Conservation (phyloP, 192 early-diverging fungal genomes). For the Podila horticola region DNA sequence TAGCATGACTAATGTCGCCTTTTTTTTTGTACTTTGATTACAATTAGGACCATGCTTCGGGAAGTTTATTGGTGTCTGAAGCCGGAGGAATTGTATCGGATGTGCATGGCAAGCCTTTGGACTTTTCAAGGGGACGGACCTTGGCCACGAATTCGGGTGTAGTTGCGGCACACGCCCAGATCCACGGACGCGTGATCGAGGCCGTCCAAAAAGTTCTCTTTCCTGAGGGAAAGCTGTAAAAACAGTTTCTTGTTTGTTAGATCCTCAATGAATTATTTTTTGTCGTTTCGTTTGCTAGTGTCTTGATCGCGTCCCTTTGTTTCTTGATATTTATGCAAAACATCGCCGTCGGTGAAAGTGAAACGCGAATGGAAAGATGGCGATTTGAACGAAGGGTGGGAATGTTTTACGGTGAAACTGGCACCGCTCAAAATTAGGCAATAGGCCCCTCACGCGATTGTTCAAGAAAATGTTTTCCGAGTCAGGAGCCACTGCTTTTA, state of each 20-base stretch:
- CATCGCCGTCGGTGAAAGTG: no score
- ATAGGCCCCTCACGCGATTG: no score
- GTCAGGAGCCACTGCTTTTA: no score
- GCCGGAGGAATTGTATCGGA: conserved; percentile 93
- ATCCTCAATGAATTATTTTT: background rate
- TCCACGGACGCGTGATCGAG: conserved; percentile 80
- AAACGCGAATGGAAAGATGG: no score
- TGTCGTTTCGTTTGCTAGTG: background rate
- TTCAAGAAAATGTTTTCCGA: no score
- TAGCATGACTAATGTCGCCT: no score
- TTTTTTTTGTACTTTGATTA: no score
- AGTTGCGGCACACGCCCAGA: conserved; percentile 78
- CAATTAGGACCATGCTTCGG: conserved; percentile 91
- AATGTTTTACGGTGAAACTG: no score
- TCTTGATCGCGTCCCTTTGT: no score
- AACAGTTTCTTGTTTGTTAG: background rate
- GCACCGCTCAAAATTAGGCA: no score
- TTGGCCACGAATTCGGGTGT: conserved; percentile 90
- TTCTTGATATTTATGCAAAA: no score
- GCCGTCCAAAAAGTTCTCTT: conserved; percentile 77
- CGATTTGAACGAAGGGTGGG: no score
- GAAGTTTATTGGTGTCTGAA: conserved; percentile 89
- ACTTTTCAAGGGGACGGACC: conserved; percentile 90
- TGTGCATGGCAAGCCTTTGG: conserved; percentile 82
- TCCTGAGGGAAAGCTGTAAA: conserved; percentile 48